These are phyloP conservation scores for Syzygium malaccense DNA, from an alignment of 441 rosid species.

Conservation along the genomic window DNA sequence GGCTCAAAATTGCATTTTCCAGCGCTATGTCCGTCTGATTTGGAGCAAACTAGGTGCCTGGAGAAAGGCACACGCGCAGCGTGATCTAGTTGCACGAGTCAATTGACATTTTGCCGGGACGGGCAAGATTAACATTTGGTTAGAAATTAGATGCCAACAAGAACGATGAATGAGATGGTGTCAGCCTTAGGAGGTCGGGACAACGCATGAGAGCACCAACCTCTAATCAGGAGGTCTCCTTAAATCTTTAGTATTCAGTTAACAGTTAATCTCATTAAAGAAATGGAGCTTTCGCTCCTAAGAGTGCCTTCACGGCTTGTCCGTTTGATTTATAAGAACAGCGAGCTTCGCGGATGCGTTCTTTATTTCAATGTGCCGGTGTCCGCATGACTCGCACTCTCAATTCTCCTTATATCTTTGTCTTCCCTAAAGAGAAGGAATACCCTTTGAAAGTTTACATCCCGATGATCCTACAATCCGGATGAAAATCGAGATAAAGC, in stretches of 20 bases:
- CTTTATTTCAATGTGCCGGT: no score
- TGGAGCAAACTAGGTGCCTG: neutral
- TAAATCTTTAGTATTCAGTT: no score
- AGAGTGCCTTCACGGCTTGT: accelerated
- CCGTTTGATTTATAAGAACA: no score
- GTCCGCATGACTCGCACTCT: accelerated
- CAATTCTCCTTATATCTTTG: no score
- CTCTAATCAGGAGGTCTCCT: no score
- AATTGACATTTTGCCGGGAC: neutral
- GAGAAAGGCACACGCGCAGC: neutral
- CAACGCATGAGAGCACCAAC: neutral
- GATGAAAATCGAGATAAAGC: no score
- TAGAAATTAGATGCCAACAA: neutral
- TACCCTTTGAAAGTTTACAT: no score
- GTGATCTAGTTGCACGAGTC: neutral
- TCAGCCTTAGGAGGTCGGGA: neutral
- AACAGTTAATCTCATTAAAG: no score
- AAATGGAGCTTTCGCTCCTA: no score
- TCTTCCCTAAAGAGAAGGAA: no score
- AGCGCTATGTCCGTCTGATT: accelerated
- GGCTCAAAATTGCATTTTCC: neutral
- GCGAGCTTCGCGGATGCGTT: accelerated
- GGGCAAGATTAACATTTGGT: neutral
- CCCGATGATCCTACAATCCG: accelerated
- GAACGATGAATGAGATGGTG: neutral